Percentiles rank a stretch among this genome's conserved stretches.
Evolutionary conservation across 148 eudicot species (phyloP).

Genomic region (Rhododendron ovatum): DNA sequence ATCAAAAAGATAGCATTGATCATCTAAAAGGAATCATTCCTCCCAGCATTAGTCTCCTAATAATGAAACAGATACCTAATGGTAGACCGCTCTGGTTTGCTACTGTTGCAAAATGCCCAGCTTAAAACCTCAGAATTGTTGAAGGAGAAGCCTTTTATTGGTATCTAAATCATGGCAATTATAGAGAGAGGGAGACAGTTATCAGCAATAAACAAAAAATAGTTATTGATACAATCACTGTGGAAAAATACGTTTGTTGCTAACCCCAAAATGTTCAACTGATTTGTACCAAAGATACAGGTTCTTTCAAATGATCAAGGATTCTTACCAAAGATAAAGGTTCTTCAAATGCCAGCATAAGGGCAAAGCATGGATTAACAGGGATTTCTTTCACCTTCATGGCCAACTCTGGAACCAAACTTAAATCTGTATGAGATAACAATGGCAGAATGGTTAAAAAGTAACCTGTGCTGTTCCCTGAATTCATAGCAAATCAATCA

Average conservation of each 20-base stretch:
- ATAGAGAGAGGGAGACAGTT: not conserved
- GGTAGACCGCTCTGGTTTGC: constrained; percentile 80
- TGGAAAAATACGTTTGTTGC: not conserved
- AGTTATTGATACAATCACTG: not conserved
- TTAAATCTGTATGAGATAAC: constrained; percentile 42
- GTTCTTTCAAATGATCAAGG: constrained; percentile 41
- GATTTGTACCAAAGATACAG: constrained; percentile 55
- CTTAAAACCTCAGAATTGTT: constrained; percentile 62
- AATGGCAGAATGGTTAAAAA: not conserved
- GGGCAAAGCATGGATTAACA: constrained; percentile 72
- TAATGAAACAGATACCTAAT: constrained; percentile 39
- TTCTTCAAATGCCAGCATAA: constrained; percentile 85
- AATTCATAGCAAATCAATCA: not conserved
- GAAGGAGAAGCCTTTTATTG: constrained; percentile 64
- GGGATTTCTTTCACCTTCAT: constrained; percentile 58
- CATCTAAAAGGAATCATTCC: not conserved
- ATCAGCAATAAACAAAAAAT: not conserved
- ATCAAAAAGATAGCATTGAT: constrained; percentile 6
- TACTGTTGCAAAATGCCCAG: constrained; percentile 81
- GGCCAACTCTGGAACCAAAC: constrained; percentile 55
- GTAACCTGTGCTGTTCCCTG: not conserved
- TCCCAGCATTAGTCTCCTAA: not conserved
- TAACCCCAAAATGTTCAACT: not conserved
- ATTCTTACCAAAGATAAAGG: constrained; percentile 67
- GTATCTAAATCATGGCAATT: constrained; percentile 39